Conservation (phyloP, 1,139 yeast species). For the Pneumocystis canis region DNA sequence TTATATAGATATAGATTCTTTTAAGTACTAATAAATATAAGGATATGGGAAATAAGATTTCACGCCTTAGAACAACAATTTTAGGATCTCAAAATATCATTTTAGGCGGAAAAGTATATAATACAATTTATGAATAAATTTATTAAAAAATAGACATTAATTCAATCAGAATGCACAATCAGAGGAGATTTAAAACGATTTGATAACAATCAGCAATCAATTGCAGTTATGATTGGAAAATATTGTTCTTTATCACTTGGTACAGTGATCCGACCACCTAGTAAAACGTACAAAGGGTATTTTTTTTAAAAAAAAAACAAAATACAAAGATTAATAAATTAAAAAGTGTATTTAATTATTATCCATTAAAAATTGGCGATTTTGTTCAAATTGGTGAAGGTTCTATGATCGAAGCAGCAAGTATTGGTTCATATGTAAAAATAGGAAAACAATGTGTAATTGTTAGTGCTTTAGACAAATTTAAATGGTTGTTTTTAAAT, state of each 20-base stretch:
- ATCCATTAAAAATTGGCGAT: conserved; percentile 41
- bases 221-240: conserved; percentile 15
- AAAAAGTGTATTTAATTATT: conserved; percentile 14
- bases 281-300: conserved; percentile 12
- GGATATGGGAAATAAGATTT: conserved; percentile 43
- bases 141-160: conserved; percentile 6
- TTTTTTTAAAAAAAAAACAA: conserved; percentile 1
- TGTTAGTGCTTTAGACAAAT: conserved; percentile 19
- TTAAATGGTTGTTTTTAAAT: background rate
- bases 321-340: conserved; percentile 3
- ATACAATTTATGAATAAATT: background rate
- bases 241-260: conserved; percentile 24
- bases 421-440: conserved; percentile 32
- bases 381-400: conserved; percentile 39
- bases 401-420: conserved; percentile 29
- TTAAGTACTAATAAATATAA: conserved; percentile 14
- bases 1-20: background rate
- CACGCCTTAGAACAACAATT: conserved; percentile 31
- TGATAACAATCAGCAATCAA: conserved; percentile 18
- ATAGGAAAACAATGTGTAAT: conserved; percentile 47
- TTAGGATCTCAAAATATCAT: conserved; percentile 33
- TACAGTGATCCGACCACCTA: conserved; percentile 28
- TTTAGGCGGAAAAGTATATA: conserved; percentile 30
- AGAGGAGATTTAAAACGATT: conserved; percentile 6
- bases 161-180: conserved; percentile 9